These are phyloP conservation scores for Clohesyomyces aquaticus DNA, from an alignment of 495 filamentous ascomycete genomes.

Conservation along the genomic window DNA sequence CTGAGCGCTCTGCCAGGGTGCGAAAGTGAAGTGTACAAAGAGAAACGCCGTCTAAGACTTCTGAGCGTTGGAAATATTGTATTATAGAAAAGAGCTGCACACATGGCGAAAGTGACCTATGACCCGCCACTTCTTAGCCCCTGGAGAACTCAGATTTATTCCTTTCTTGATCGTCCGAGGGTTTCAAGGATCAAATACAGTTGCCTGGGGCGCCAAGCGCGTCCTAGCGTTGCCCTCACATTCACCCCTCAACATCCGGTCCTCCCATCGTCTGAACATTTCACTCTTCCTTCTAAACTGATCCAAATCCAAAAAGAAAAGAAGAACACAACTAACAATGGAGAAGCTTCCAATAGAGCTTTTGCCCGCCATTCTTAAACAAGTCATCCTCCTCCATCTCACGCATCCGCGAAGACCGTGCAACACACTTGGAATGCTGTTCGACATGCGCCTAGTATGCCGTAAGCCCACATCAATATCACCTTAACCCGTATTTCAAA, in stretches of 20 bases:
- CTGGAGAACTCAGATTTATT: background rate
- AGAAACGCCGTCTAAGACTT: background rate
- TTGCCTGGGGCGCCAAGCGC: background rate
- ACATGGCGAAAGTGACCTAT: too few relatives aligned
- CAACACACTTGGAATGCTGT: background rate
- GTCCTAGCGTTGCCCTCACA: background rate
- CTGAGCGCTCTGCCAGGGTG: constrained; percentile 44
- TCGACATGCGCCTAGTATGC: background rate
- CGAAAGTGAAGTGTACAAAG: constrained; percentile 10
- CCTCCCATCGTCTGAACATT: too few relatives aligned
- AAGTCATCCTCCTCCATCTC: background rate
- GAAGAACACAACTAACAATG: too few relatives aligned
- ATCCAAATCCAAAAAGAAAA: too few relatives aligned
- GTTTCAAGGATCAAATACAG: background rate
- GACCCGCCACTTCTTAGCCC: background rate
- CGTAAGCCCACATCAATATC: background rate
- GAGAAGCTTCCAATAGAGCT: background rate
- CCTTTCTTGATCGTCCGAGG: background rate
- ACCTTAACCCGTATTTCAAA: background rate
- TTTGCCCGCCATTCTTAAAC: background rate
- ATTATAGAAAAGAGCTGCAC: too few relatives aligned
- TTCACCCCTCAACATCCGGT: background rate
- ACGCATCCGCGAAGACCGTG: background rate
- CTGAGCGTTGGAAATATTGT: background rate
- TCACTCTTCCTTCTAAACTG: too few relatives aligned